phyloP scores from a whole-genome alignment of 805 yeast species.

The Wickerhamomyces rabaulensis region DNA sequence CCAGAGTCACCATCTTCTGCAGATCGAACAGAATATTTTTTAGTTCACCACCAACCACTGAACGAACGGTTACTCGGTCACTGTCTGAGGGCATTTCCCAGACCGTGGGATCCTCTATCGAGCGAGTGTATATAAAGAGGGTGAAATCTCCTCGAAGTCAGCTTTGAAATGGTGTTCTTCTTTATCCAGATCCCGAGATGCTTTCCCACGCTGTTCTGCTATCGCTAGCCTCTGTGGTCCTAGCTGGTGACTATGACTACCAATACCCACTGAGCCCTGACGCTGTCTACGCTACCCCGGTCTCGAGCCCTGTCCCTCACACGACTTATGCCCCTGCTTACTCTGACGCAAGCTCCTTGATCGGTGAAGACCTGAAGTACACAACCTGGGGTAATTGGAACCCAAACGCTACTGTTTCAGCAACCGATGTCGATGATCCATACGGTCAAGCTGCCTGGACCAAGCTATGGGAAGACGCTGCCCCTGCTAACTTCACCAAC shows the following conservation, averaged over 20 bases:
- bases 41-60: not conserved
- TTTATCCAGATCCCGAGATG: not conserved
- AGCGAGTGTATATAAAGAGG: not conserved
- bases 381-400: slow-evolving; percentile 1
- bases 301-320: not conserved
- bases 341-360: not conserved
- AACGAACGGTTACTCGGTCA: not conserved
- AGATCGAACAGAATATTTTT: not conserved
- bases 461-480: not conserved
- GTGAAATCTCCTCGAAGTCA: not conserved
- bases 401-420: not conserved
- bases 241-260: not conserved
- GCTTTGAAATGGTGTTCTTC: not conserved
- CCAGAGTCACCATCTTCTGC: too few relatives aligned
- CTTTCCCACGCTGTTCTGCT: not conserved
- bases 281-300: not conserved
- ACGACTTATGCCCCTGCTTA: not conserved
- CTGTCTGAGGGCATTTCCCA: not conserved
- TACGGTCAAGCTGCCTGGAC: not conserved
- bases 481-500: not conserved
- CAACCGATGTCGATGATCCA: not conserved
- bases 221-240: not conserved
- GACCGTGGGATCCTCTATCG: too few relatives aligned
- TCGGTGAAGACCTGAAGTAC: not conserved
- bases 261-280: not conserved